Evolutionary conservation across 2,329 filamentous ascomycete genomes (phyloP), one percentile per base, ranked within the genome.

Genomic region (Ceratocystiopsis sp.): DNA sequence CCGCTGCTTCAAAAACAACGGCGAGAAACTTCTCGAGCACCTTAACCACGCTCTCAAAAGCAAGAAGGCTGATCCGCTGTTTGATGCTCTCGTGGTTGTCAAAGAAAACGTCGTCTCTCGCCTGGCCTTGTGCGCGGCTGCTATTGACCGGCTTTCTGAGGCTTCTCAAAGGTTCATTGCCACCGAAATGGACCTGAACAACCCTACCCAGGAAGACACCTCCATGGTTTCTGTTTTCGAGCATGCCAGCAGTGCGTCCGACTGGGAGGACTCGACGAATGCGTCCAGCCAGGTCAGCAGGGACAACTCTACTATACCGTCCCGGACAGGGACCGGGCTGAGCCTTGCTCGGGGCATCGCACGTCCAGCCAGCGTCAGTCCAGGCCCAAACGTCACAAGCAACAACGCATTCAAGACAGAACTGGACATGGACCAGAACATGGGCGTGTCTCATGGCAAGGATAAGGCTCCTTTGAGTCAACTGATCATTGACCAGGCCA

Each of bases 1-100:
- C 50, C 59, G 66, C 13, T 57, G 68, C 11, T 71, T 70, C 41
- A 56, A 61, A 16, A 66, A 72, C 16, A 71, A 75, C 44, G 69
- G 69, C 0, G 59, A 60, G 35, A 64, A 61, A 41, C 54, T 75
- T 15, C 47, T 62, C 3, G 55, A 61, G 25, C 66, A 71, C 50
- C 44, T 70, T 0, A 51, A 53, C n/a, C 59, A 59, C 7, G 58
- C 59, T 8, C 25, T 29, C 10, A 8, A 11, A 4, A 29, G 25
- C 25, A 29, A 29, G 25, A 29, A 29, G 10, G 7, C 25, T 8
- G 5, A 29, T 10, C 25, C 25, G 10, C 25, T 9, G 25, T 29
- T 11, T 29, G 5, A 29, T 29, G 25, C 10, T 11, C 25, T 29
- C 9, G 25, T 11, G 2, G 25, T 7, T 29, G 25, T 11, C 25